Base-by-base conservation (phyloP, 1,139 yeast species). In the Debaryomyces sp. region DNA sequence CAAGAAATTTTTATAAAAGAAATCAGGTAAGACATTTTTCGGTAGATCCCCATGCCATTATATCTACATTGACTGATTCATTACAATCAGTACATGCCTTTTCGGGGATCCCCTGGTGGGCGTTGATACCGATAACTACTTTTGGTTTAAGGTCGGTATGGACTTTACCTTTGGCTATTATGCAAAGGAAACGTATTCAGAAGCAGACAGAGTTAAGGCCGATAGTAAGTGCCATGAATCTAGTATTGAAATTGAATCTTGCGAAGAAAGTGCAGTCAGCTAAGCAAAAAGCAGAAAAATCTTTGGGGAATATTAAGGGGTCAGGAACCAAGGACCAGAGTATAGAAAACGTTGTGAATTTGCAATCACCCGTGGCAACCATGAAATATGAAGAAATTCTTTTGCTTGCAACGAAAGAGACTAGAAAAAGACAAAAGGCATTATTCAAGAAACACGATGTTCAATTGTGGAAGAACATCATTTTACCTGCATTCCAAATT, bases 61-160 rank as follows among this genome's bases (percentile, higher is more conserved):
- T 72, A n/a, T 54, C 57, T 12, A 53, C 71, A 0, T 54, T 78
- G 46, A 78, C 84, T 1, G 73, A 71, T 24, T 57, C 78, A 1
- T 58, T 84, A 13, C 80, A 79, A 49, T 53, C 73, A 0, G 49
- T 81, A 1, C 92, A 87, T 62, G 67, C 76, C 9, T 56, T 62
- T 15, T 67, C 87, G 0, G 89, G 89, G 0, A 60, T 90, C 6
- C 89, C 96, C 9, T 92, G 97, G 97, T 84, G 90, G 77, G 81
- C 81, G 0, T 67, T 91, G 36, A 86, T 92, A 8, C 98, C 98
- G 0, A 38, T 84, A 17, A 70, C 89, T 0, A 89, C 97, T 0
- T 64, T 90, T 29, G 70, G 82, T 0, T 64, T 91, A 26, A 76
- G 97, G 55, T 62, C 87, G 0, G 58, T 75, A 3, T 74, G 89